Evolutionary conservation across 495 filamentous ascomycete genomes (phyloP).

Genomic region (Penicillium flavigenum): DNA sequence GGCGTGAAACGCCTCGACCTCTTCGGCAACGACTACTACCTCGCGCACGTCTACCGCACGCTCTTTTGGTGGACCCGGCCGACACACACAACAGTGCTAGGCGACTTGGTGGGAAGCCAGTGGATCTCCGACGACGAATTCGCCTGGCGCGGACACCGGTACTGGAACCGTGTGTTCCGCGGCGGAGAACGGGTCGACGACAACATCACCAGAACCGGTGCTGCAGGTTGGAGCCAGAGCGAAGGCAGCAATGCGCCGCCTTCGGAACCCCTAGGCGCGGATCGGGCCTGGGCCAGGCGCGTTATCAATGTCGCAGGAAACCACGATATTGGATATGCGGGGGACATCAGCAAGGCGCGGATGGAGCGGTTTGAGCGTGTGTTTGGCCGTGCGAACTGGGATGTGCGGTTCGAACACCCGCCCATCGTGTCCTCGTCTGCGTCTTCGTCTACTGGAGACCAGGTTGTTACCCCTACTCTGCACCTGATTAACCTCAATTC

Average conservation of each 20-base stretch:
- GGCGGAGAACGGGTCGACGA: slow-evolving; percentile 67
- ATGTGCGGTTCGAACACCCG: slow-evolving; percentile 63
- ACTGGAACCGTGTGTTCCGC: slow-evolving; percentile 78
- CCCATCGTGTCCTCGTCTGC: slow-evolving; percentile 28
- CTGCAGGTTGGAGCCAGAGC: slow-evolving; percentile 12
- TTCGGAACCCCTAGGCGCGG: slow-evolving; percentile 49
- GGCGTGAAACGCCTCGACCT: slow-evolving; percentile 80
- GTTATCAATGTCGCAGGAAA: slow-evolving; percentile 91
- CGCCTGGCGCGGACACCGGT: slow-evolving; percentile 62
- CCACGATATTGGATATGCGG: slow-evolving; percentile 94
- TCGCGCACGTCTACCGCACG: slow-evolving; percentile 89
- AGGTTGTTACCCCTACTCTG: slow-evolving; percentile 47
- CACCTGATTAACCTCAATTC: slow-evolving; percentile 85
- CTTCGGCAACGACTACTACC: slow-evolving; percentile 90
- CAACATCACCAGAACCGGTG: slow-evolving; percentile 45
- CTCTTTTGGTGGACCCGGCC: slow-evolving; percentile 76
- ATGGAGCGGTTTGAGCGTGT: slow-evolving; percentile 74
- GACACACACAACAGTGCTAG: slow-evolving; percentile 85
- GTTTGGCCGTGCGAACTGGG: slow-evolving; percentile 88
- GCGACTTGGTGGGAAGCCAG: slow-evolving; percentile 92
- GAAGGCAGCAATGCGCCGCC: slow-evolving; percentile 40
- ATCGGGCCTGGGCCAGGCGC: slow-evolving; percentile 64
- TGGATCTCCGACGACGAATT: slow-evolving; percentile 92
- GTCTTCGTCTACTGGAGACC: slow-evolving; percentile 1
- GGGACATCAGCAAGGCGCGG: slow-evolving; percentile 71